Conservation (phyloP, 177 flowering plant species). For the Vitis hybrid region DNA sequence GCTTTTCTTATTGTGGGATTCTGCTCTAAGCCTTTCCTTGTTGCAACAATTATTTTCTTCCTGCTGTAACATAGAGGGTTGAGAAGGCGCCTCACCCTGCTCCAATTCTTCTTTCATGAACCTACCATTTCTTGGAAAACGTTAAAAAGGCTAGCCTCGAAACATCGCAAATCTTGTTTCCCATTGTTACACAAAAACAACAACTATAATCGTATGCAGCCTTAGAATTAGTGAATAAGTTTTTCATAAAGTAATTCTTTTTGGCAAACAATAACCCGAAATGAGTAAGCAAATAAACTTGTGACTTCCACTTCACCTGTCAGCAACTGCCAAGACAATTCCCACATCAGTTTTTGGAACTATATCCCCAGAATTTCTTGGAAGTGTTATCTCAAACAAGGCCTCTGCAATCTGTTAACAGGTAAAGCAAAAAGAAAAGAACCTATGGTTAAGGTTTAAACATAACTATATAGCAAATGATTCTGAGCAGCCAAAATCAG, state of each 20-base stretch:
- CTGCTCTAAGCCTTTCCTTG: not conserved
- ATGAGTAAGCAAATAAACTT: constrained; percentile 1
- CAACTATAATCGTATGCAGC: not conserved
- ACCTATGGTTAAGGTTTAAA: not conserved
- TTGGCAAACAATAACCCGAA: not conserved
- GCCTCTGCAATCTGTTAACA: constrained; percentile 78
- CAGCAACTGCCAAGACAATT: constrained; percentile 79
- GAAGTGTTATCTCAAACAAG: constrained; percentile 84
- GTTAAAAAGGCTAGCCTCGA: not conserved
- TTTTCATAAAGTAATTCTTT: not conserved
- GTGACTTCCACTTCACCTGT: constrained; percentile 54
- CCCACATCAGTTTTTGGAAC: constrained; percentile 87
- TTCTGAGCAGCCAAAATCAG: not conserved
- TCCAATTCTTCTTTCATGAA: not conserved
- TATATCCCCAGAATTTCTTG: constrained; percentile 86
- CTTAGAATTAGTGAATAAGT: not conserved
- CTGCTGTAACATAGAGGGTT: not conserved
- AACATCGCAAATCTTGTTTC: not conserved
- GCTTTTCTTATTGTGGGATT: not conserved
- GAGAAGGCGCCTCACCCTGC: not conserved
- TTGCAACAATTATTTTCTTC: not conserved
- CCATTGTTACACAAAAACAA: not conserved
- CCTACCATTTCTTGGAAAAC: not conserved
- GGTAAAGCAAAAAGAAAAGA: not conserved
- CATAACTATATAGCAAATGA: not conserved